Conservation (phyloP, 1,284 basidiomycete species). For the Melampsora abietis-canadensis region DNA sequence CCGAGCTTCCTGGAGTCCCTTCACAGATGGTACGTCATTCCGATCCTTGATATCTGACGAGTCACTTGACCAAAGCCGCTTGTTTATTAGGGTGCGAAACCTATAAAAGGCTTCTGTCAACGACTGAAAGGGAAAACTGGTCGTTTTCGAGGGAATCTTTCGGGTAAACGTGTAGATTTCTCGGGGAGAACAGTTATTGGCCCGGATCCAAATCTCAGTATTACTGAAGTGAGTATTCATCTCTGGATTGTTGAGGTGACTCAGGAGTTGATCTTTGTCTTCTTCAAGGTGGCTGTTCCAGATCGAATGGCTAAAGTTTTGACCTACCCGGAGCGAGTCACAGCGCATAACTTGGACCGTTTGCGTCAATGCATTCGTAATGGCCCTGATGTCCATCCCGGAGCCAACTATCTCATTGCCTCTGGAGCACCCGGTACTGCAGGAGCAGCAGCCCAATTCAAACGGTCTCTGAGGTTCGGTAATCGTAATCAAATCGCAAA, state of each 20-base stretch:
- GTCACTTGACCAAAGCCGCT: not conserved
- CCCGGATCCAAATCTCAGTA: slow-evolving; percentile 94
- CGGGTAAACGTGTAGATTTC: slow-evolving; percentile 98
- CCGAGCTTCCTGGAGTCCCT: slow-evolving; percentile 88
- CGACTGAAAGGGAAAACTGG: slow-evolving; percentile 98
- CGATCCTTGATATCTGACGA: not conserved
- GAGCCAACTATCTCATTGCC: slow-evolving; percentile 83
- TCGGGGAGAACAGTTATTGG: slow-evolving; percentile 98
- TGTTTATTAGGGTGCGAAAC: slow-evolving; percentile 62
- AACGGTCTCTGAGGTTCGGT: slow-evolving; percentile 65
- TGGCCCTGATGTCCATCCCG: slow-evolving; percentile 87
- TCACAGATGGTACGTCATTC: slow-evolving; percentile 59
- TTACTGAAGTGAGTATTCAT: slow-evolving; percentile 67
- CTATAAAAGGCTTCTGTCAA: slow-evolving; percentile 94
- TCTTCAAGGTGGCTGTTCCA: slow-evolving; percentile 68
- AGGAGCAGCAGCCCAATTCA: slow-evolving; percentile 57
- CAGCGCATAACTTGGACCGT: slow-evolving; percentile 78
- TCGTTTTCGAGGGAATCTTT: slow-evolving; percentile 95
- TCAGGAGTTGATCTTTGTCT: not conserved
- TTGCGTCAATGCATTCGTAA: slow-evolving; percentile 79
- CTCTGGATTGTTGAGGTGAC: not conserved
- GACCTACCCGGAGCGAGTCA: slow-evolving; percentile 95
- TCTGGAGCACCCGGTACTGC: slow-evolving; percentile 57
- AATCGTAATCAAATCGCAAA: slow-evolving; percentile 67
- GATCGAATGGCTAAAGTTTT: slow-evolving; percentile 92